Base-by-base conservation (phyloP, 2,329 filamentous ascomycete species). In the Tolypocladium nubicola region DNA sequence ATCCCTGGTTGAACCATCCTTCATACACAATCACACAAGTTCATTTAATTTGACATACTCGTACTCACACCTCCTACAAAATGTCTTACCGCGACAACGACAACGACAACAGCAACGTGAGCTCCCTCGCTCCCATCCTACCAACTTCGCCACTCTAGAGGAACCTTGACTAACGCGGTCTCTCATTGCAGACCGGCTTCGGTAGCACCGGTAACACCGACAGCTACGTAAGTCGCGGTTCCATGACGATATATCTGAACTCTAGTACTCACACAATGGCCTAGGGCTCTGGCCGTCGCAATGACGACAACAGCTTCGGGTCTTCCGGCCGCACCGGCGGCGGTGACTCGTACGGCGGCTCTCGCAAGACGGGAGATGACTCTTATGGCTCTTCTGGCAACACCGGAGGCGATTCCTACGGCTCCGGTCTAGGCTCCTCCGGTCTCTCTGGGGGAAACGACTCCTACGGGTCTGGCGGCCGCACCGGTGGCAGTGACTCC, bases 51-150 rank as follows among this genome's bases (percentile, higher is more conserved):
- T 11, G 26, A 49, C 14, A n/a, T 30, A 8, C n/a, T 2, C 21
- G 4, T 3, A 11, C 26, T 53, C 49, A 40, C 16, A n/a, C n/a
- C n/a, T n/a, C n/a, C 45, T 38, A 30, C 47, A 54, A 73, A 56
- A 76, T 79, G 77, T 79, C 77, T 73, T 78, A 75, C 73, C 69
- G 71, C 65, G 67, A 72, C 61, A 72, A 76, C 71, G 69, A 70
- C 58, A 61, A 65, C 58, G 54, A 71, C 61, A 54, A 35, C 47
- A n/a, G 19, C 30, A 64, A 70, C 66, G 70, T 70, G 61, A 67
- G 68, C 59, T 33, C 26, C n/a, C 16, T 11, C 4, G 8, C 13
- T 21, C 5, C n/a, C n/a, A 35, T 55, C n/a, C 38, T 4, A 2
- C 23, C 40, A 35, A 41, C 14, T 10, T n/a, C 10, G n/a, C 14